These are phyloP conservation scores for Dalechampia spathulata DNA, from an alignment of 441 rosid species.

Conservation along the genomic window DNA sequence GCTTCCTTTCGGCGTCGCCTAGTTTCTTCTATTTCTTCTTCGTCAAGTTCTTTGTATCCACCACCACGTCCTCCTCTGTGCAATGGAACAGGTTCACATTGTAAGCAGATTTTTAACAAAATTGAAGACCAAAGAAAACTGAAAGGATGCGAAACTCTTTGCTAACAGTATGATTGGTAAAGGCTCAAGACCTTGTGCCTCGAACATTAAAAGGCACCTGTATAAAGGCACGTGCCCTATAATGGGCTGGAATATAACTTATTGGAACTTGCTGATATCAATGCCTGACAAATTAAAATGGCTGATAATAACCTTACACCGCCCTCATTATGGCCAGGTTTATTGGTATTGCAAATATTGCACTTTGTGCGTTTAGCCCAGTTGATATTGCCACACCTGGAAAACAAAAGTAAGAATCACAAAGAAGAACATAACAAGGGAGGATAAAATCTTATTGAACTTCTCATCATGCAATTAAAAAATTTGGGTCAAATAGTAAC, in stretches of 20 bases:
- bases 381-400: slow-evolving; percentile 94
- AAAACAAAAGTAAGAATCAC: not conserved
- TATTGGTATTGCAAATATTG: slow-evolving; percentile 93
- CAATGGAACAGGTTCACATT: slow-evolving; percentile 9
- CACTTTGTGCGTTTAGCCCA: slow-evolving; percentile 96
- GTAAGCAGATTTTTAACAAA: slow-evolving; percentile 6
- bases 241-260: too few relatives aligned
- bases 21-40: slow-evolving; percentile 95
- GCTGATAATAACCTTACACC: slow-evolving; percentile 60
- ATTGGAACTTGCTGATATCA: not conserved
- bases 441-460: not conserved
- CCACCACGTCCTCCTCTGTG: slow-evolving; percentile 96
- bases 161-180: too few relatives aligned
- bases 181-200: too few relatives aligned
- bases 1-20: slow-evolving; percentile 83
- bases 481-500: not conserved
- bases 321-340: slow-evolving; percentile 90
- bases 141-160: too few relatives aligned
- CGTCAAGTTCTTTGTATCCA: slow-evolving; percentile 97
- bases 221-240: too few relatives aligned
- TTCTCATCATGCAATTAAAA: too few relatives aligned
- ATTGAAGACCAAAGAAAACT: not conserved
- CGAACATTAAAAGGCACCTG: too few relatives aligned
- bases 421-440: not conserved
- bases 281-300: not conserved